phyloP scores from a whole-genome alignment of 495 filamentous ascomycete genomes.

The Lindgomyces ingoldianus region DNA sequence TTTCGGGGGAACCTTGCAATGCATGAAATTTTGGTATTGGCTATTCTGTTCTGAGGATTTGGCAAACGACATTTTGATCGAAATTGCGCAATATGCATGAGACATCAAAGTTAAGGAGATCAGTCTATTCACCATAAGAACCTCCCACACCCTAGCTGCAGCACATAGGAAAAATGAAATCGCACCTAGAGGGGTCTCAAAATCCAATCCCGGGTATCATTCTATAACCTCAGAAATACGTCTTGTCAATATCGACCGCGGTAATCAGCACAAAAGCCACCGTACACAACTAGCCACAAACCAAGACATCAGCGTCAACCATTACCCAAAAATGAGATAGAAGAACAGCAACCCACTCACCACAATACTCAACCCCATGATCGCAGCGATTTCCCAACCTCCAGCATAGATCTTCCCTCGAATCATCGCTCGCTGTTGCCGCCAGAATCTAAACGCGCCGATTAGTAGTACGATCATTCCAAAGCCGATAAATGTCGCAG shows the following conservation, averaged over 20 bases:
- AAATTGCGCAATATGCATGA: too few relatives aligned
- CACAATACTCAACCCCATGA: conserved; percentile 52
- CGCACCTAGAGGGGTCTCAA: not conserved
- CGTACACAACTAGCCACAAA: conserved; percentile 20
- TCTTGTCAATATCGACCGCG: conserved; percentile 29
- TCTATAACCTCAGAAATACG: conserved; percentile 7
- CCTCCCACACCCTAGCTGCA: too few relatives aligned
- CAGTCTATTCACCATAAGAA: too few relatives aligned
- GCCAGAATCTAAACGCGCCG: conserved; percentile 68
- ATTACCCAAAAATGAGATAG: conserved; percentile 13
- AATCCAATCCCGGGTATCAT: not conserved
- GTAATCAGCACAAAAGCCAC: conserved; percentile 26
- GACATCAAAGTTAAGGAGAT: too few relatives aligned
- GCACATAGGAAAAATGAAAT: too few relatives aligned
- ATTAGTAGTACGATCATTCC: conserved; percentile 59
- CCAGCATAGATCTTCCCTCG: conserved; percentile 65
- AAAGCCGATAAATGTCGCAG: conserved; percentile 57
- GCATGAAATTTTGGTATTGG: too few relatives aligned
- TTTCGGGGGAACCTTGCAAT: too few relatives aligned
- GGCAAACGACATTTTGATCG: too few relatives aligned
- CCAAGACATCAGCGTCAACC: not conserved
- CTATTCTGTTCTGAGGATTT: too few relatives aligned
- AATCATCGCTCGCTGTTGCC: conserved; percentile 67
- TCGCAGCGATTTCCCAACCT: conserved; percentile 66
- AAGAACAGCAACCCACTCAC: conserved; percentile 49